Percentiles rank a stretch among this genome's conserved stretches.
Conservation (phyloP, 805 yeast species). For the Yarrowia osloensis region DNA sequence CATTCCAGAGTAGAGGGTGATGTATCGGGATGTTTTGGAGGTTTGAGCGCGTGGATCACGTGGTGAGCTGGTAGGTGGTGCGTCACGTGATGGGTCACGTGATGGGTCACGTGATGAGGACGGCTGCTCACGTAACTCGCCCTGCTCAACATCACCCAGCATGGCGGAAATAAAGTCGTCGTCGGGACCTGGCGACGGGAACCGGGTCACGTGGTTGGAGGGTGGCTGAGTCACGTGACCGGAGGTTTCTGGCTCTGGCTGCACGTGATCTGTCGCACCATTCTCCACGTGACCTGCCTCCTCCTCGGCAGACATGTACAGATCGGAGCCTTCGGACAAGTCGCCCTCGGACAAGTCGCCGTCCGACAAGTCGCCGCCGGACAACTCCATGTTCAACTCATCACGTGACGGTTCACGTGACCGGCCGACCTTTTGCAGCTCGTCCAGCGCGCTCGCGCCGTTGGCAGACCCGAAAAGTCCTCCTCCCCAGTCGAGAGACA, state of each 20-base stretch:
- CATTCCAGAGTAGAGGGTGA: neutral
- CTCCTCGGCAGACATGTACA: neutral
- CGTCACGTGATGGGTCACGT: neutral
- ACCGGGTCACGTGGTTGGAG: neutral
- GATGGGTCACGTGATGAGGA: no score
- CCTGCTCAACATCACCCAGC: neutral
- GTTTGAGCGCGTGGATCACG: neutral
- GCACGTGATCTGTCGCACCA: no score
- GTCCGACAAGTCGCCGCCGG: no score
- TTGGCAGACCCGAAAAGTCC: neutral
- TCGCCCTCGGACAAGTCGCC: neutral
- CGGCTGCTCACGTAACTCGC: no score
- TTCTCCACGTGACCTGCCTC: neutral
- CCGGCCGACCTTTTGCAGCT: neutral
- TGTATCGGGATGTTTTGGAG: neutral
- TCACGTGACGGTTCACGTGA: neutral
- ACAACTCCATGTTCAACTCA: neutral
- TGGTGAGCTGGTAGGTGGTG: neutral
- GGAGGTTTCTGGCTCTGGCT: no score
- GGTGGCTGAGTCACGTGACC: neutral
- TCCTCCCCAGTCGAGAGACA: conserved; percentile 25
- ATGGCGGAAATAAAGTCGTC: neutral
- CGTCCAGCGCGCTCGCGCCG: neutral
- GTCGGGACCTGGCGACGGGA: neutral
- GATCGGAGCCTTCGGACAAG: neutral